Evolutionary conservation across 139 green algal genomes (phyloP), one percentile per base, ranked within the genome.

Genomic region (Chlorella sorokiniana): DNA sequence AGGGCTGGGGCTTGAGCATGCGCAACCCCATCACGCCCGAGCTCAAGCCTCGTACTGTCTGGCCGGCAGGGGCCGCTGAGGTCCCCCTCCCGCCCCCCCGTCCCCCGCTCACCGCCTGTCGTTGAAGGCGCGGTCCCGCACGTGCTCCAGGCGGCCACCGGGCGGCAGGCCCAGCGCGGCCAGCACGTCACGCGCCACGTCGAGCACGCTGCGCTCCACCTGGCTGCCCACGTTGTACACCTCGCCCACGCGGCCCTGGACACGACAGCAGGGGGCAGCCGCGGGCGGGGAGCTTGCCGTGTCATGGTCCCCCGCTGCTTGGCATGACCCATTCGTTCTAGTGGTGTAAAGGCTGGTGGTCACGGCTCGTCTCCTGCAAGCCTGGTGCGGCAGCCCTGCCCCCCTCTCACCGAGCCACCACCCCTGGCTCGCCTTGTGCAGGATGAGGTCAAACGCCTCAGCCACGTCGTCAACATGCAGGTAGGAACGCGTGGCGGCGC

Each of bases 201-300:
- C 92, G 61, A 93, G 69, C 51, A 99, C 95, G 22, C 89, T 95
- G 31, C 96, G 90, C 91, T 99, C 95, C 76, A 91, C 91, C 63
- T 98, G 89, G 0, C 94, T 98, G 56, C 97, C 96, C 63, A 99
- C 98, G 92, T 99, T 99, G 92, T 99, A 99, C 4, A 94, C 87
- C 85, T 96, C 90, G 1, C 96, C 95, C 41, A 85, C 37, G 25
- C 31, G 27, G 38, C 85, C 89, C 81, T 86, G 64, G 23, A 10
- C 6, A 33, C n/a, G 23, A 65, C 18, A 25, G 14, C 11, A 16
- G 48, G 48, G 16, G 16, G 48, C 48, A 56, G 14, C 11, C 48
- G 14, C 11, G 48, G 48, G n/a, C n/a, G n/a, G n/a, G n/a, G n/a
- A n/a, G n/a, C n/a, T n/a, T n/a, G n/a, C n/a, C n/a, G n/a, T n/a